Evolutionary conservation across 768 basidiomycete genomes (phyloP).

Genomic region (Guyanaporus albipodus): DNA sequence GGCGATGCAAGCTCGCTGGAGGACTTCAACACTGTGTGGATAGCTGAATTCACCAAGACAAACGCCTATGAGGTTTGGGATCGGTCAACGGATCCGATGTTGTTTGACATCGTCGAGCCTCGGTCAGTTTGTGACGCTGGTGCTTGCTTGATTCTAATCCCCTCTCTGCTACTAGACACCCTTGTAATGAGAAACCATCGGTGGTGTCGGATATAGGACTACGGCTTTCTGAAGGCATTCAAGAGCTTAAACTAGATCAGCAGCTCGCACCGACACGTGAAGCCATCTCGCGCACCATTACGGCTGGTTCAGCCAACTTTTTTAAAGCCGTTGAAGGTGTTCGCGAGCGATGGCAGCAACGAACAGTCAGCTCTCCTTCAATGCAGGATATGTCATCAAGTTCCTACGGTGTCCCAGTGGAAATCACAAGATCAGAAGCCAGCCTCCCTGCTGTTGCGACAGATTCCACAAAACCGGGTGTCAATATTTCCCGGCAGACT

Average conservation of each 20-base stretch:
- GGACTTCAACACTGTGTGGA: conserved; percentile 88
- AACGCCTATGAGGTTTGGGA: conserved; percentile 91
- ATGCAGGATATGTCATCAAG: conserved; percentile 20
- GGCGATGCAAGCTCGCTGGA: conserved; percentile 57
- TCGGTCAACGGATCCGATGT: conserved; percentile 78
- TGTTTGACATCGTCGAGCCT: conserved; percentile 96
- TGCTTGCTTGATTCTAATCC: conserved; percentile 1
- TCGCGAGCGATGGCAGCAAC: conserved; percentile 63
- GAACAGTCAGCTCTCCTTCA: conserved; percentile 28
- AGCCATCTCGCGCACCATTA: conserved; percentile 75
- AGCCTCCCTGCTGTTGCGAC: conserved; percentile 7
- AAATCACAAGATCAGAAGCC: conserved; percentile 30
- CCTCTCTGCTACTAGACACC: conserved; percentile 56
- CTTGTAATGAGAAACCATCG: conserved; percentile 87
- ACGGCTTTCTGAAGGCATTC: conserved; percentile 88
- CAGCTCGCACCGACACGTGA: conserved; percentile 92
- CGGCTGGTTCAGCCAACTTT: conserved; percentile 70
- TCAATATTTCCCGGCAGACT: conserved; percentile 16
- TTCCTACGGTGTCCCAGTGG: conserved; percentile 21
- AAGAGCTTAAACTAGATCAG: conserved; percentile 89
- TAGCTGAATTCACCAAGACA: conserved; percentile 83
- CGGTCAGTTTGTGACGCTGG: conserved; percentile 43
- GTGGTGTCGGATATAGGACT: conserved; percentile 90
- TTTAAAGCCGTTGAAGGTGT: conserved; percentile 92
- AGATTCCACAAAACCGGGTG: conserved; percentile 15